phyloP scores from a whole-genome alignment of 495 filamentous ascomycete species.

The Tuber magnatum region DNA sequence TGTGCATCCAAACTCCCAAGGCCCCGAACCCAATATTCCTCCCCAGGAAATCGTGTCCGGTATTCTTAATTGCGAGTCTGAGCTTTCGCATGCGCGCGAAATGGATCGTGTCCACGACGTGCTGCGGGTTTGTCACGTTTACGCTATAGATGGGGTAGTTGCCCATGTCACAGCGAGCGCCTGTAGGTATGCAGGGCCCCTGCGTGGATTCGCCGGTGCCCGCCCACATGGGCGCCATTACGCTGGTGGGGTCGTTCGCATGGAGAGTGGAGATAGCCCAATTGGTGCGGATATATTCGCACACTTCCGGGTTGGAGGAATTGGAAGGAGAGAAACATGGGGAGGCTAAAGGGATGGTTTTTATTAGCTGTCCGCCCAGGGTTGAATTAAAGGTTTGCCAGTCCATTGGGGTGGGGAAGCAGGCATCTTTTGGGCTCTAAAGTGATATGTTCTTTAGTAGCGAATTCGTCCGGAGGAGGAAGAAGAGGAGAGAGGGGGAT shows the following conservation, averaged over 20 bases:
- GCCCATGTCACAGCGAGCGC: constrained; percentile 7
- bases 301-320: constrained; percentile 41
- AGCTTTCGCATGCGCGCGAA: constrained; percentile 36
- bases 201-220: background rate
- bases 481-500: background rate
- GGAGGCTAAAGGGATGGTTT: constrained; percentile 49
- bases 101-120: constrained; percentile 23
- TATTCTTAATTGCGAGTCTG: constrained; percentile 23
- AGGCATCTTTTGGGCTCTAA: constrained; percentile 6
- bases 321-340: constrained; percentile 48
- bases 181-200: constrained; percentile 12
- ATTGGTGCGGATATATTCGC: constrained; percentile 14
- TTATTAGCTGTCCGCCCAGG: constrained; percentile 49
- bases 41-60: constrained; percentile 41
- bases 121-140: constrained; percentile 20
- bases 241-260: constrained; percentile 4
- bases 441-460: background rate
- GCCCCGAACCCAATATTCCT: constrained; percentile 51
- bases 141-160: constrained; percentile 33
- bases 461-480: background rate
- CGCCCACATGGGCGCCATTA: background rate
- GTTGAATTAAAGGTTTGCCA: constrained; percentile 48
- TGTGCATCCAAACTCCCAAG: constrained; percentile 50
- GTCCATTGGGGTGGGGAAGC: constrained; percentile 43
- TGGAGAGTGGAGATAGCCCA: background rate